These are phyloP conservation scores for Verticillium klebahnii DNA, from an alignment of 2,329 filamentous ascomycete genomes.

Conservation along the genomic window DNA sequence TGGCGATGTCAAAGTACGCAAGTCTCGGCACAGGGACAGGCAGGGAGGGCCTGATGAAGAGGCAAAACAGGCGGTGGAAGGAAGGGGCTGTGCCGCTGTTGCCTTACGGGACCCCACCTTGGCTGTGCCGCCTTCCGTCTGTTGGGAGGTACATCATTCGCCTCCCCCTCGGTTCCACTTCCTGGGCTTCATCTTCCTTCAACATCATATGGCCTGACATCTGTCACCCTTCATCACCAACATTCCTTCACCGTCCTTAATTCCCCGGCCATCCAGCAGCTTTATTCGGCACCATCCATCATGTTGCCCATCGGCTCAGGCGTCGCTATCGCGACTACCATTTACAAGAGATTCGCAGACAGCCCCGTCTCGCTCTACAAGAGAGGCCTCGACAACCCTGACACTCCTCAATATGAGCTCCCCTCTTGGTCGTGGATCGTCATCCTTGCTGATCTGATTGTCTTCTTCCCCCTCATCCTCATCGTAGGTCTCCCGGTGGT, in stretches of 20 bases:
- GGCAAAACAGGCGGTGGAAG: not conserved
- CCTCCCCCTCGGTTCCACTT: not conserved
- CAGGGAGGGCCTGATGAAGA: not conserved
- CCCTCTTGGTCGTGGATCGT: constrained; percentile 36
- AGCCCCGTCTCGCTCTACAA: constrained; percentile 17
- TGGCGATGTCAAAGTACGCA: not conserved
- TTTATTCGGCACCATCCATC: not conserved
- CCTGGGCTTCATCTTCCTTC: not conserved
- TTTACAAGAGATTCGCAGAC: not conserved
- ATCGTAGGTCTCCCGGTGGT: constrained; percentile 29
- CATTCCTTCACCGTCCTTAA: not conserved
- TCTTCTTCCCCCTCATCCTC: constrained; percentile 40
- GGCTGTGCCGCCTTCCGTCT: not conserved
- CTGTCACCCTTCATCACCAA: not conserved
- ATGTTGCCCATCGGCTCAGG: constrained; percentile 6
- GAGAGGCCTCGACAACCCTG: constrained; percentile 21
- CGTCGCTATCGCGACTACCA: not conserved
- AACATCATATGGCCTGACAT: no score
- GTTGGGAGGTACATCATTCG: not conserved
- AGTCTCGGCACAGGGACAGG: not conserved
- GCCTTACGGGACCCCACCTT: not conserved
- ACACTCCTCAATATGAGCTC: constrained; percentile 21
- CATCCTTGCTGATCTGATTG: constrained; percentile 32
- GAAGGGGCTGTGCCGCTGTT: not conserved
- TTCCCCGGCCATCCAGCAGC: not conserved